Base-by-base conservation (phyloP, 2,329 filamentous ascomycete species). In the Dactylonectria estremocensis region DNA sequence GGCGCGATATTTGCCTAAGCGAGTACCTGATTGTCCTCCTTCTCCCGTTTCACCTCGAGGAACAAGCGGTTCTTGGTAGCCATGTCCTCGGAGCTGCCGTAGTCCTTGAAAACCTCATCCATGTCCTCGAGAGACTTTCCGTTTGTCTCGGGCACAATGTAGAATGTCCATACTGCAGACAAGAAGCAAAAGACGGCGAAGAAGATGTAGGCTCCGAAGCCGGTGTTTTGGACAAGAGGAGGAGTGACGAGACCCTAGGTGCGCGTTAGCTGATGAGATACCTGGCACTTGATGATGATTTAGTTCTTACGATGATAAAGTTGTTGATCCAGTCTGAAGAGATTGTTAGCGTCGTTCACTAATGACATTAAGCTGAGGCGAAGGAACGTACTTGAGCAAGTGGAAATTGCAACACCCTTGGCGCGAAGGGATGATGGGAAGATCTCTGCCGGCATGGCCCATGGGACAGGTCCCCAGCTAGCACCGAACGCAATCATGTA, bases 381-480 rank as follows among this genome's bases (percentile, higher is more conserved):
- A 0, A 3, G 4, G 1, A 9, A 68, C 72, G 46, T 77, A 77
- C 74, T 91, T 1, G 85, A 86, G 67, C 84, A 87, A 0, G 88
- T 90, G 0, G 86, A 86, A 11, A 91, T 80, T 0, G 89, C 87
- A 3, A 90, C 87, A 28, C 90, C 90, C 75, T 92, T 92, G 1
- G 90, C 88, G 10, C 90, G 83, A 1, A 91, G 81, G 2, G 86
- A 87, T 0, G 84, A 85, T 0, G 90, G 88, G 75, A 91, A 93
- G 10, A 92, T 87, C 73, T 93, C 90, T 6, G 83, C 76, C 0
- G 85, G 77, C 72, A 86, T 77, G 3, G 80, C 82, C 85, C 83
- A 87, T 1, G 80, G 82, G 0, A 88, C 82, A 2, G 86, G 85
- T 0, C 86, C 87, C 86, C 88, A 92, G 0, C 85, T 85, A 0